These are phyloP conservation scores for Solanum okadae DNA, from an alignment of 257 asterid genomes.

Conservation along the genomic window DNA sequence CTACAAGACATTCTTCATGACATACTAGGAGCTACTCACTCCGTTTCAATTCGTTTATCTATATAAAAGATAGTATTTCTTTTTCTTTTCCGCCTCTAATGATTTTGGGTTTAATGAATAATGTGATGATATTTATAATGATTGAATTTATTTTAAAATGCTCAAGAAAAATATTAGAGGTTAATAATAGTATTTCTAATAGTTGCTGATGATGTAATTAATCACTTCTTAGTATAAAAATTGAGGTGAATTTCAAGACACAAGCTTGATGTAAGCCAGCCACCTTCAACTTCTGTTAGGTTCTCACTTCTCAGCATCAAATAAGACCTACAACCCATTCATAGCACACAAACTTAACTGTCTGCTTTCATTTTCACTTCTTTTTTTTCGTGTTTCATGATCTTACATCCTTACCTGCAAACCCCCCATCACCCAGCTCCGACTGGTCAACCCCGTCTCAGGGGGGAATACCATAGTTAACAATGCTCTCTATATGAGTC, in stretches of 20 bases:
- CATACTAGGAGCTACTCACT: background rate
- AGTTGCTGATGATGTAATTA: background rate
- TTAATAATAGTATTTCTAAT: too few relatives aligned
- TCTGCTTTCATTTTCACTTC: background rate
- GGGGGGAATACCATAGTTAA: background rate
- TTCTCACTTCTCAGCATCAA: background rate
- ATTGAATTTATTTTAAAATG: background rate
- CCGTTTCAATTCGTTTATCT: background rate
- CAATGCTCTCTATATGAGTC: background rate
- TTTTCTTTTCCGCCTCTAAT: too few relatives aligned
- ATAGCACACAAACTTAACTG: background rate
- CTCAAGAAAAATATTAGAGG: background rate
- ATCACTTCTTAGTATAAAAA: background rate
- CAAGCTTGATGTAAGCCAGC: too few relatives aligned
- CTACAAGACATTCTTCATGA: background rate
- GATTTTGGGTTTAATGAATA: too few relatives aligned
- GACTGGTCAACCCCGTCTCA: background rate
- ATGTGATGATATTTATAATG: background rate
- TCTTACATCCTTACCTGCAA: background rate
- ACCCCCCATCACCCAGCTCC: background rate
- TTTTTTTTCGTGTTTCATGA: background rate
- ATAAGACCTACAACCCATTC: background rate
- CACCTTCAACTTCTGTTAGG: background rate
- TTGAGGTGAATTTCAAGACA: background rate
- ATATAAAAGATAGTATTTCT: too few relatives aligned